Evolutionary conservation across 306 rosid species (phyloP).

Genomic region (Leucaena leucocephala): DNA sequence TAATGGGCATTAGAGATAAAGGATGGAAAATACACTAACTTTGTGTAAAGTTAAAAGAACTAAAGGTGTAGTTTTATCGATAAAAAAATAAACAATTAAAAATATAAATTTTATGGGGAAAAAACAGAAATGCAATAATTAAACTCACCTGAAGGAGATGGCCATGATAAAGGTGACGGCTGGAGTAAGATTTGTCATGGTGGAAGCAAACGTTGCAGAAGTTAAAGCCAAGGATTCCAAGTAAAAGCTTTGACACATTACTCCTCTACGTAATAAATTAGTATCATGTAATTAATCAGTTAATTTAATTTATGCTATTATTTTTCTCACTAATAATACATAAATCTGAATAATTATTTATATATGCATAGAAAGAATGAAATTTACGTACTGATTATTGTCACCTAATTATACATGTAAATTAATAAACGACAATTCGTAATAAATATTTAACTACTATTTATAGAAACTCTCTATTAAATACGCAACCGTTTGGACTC

Average conservation of each 20-base stretch:
- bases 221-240: slow-evolving; percentile 55
- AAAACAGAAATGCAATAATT: too few relatives aligned
- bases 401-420: not conserved
- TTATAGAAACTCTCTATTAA: not conserved
- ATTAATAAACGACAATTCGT: not conserved
- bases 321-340: not conserved
- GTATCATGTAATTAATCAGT: not conserved
- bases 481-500: not conserved
- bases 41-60: too few relatives aligned
- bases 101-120: not conserved
- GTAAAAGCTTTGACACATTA: slow-evolving; percentile 63
- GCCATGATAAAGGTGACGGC: slow-evolving; percentile 70
- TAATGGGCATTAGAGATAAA: too few relatives aligned
- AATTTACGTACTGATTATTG: not conserved
- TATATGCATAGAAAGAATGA: not conserved
- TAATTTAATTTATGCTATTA: not conserved
- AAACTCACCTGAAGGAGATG: slow-evolving; percentile 46
- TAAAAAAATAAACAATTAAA: too few relatives aligned
- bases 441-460: not conserved
- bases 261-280: slow-evolving; percentile 48
- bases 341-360: not conserved
- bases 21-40: too few relatives aligned
- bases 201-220: slow-evolving; percentile 67
- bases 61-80: too few relatives aligned
- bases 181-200: slow-evolving; percentile 65